phyloP scores from a whole-genome alignment of 768 basidiomycete genomes.

The Psilocybe sp. region DNA sequence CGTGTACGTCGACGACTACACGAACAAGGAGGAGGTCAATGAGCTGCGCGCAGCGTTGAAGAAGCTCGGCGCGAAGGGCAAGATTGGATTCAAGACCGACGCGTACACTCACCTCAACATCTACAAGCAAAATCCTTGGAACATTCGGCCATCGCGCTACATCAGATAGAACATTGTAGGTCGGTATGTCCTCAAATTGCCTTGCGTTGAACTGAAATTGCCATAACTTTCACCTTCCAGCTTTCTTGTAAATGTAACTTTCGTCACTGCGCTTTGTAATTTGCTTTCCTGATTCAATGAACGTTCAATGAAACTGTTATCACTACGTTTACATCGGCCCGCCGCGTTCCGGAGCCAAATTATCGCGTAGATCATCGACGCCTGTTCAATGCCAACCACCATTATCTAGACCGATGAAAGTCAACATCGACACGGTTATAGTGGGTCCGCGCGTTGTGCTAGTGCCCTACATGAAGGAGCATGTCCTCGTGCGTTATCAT shows the following conservation, averaged over 20 bases:
- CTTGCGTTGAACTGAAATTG: too few relatives aligned
- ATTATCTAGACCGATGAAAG: slow-evolving; percentile 45
- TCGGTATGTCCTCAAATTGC: too few relatives aligned
- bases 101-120: slow-evolving; percentile 37
- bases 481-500: slow-evolving; percentile 38
- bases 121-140: slow-evolving; percentile 34
- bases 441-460: slow-evolving; percentile 68
- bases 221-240: too few relatives aligned
- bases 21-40: slow-evolving; percentile 24
- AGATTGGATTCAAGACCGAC: slow-evolving; percentile 38
- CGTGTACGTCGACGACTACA: slow-evolving; percentile 26
- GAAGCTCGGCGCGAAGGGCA: slow-evolving; percentile 29
- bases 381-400: too few relatives aligned
- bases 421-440: slow-evolving; percentile 65
- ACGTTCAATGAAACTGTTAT: too few relatives aligned
- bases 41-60: slow-evolving; percentile 31
- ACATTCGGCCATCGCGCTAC: slow-evolving; percentile 31
- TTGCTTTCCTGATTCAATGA: too few relatives aligned
- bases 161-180: slow-evolving; percentile 10
- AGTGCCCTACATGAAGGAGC: slow-evolving; percentile 72
- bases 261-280: too few relatives aligned
- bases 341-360: too few relatives aligned
- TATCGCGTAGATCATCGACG: too few relatives aligned
- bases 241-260: too few relatives aligned
- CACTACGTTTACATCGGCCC: too few relatives aligned